Percentiles rank a stretch among this genome's conserved stretches.
Evolutionary conservation across 1,284 basidiomycete species (phyloP).

Genomic region (Boletus mariae): DNA sequence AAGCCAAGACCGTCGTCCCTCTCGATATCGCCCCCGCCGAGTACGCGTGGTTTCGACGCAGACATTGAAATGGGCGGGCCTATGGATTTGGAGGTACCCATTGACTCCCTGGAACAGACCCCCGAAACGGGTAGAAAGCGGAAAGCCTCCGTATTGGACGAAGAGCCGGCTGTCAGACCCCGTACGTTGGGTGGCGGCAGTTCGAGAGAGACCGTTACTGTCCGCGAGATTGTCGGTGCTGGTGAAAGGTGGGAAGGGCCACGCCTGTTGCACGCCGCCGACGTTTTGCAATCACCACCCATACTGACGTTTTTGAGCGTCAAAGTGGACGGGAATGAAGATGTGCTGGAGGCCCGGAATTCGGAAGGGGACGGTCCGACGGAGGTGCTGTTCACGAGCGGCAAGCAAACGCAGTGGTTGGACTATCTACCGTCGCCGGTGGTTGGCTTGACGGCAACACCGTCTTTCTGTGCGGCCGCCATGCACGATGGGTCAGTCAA

Average conservation of each 20-base stretch:
- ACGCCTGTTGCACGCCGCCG: slow-evolving; percentile 21
- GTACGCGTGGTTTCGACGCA: slow-evolving; percentile 32
- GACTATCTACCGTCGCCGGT: slow-evolving; percentile 79
- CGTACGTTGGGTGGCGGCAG: slow-evolving; percentile 73
- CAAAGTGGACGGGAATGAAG: slow-evolving; percentile 61
- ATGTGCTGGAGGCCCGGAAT: slow-evolving; percentile 79
- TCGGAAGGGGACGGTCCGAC: slow-evolving; percentile 61
- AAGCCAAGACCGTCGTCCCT: slow-evolving; percentile 20
- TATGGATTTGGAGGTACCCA: slow-evolving; percentile 36
- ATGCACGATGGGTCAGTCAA: slow-evolving; percentile 73
- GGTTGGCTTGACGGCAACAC: slow-evolving; percentile 62
- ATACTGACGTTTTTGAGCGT: slow-evolving; percentile 57
- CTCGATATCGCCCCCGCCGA: slow-evolving; percentile 27
- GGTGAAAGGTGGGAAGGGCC: slow-evolving; percentile 22
- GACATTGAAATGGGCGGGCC: slow-evolving; percentile 30
- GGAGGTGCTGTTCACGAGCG: slow-evolving; percentile 64
- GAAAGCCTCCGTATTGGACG: slow-evolving; percentile 47
- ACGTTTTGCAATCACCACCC: slow-evolving; percentile 45
- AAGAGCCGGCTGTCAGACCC: slow-evolving; percentile 45
- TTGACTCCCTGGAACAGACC: slow-evolving; percentile 30
- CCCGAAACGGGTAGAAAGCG: slow-evolving; percentile 37
- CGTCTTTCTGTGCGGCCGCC: slow-evolving; percentile 69
- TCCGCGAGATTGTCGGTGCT: slow-evolving; percentile 47
- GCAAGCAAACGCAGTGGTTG: slow-evolving; percentile 77
- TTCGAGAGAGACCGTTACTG: slow-evolving; percentile 43